phyloP scores from a whole-genome alignment of 345 rosid genomes.

The Ceriops tagal region DNA sequence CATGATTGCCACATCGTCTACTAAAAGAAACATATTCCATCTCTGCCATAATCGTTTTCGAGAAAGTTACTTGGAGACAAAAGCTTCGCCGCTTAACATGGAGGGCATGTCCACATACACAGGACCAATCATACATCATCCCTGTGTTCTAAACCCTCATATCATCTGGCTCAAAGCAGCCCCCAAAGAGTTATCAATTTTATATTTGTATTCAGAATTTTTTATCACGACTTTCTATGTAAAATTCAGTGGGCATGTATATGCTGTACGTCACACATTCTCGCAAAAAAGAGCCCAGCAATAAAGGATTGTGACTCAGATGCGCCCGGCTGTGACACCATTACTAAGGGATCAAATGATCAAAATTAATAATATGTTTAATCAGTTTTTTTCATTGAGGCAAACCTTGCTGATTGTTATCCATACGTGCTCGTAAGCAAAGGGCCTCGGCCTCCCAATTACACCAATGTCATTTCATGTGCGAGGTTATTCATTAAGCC shows the following conservation, averaged over 20 bases:
- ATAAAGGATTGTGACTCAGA: too few relatives aligned
- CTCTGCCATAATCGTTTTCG: neutral
- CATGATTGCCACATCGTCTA: conserved; percentile 3
- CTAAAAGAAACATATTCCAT: neutral
- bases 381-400: too few relatives aligned
- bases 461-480: too few relatives aligned
- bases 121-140: conserved; percentile 18
- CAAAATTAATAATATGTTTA: too few relatives aligned
- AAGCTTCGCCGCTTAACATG: conserved; percentile 17
- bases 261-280: neutral
- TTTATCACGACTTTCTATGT: neutral
- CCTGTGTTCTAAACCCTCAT: conserved; percentile 28
- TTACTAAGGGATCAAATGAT: too few relatives aligned
- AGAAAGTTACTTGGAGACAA: conserved; percentile 10
- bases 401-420: too few relatives aligned
- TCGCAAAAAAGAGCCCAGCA: neutral
- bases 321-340: too few relatives aligned
- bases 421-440: too few relatives aligned
- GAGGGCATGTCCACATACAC: conserved; percentile 23
- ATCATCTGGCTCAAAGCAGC: conserved; percentile 27
- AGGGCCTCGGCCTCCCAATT: too few relatives aligned
- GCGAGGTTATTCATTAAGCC: too few relatives aligned
- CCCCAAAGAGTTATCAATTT: neutral
- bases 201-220: neutral
- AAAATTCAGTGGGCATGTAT: neutral